Percentiles rank a stretch among this genome's conserved stretches.
Evolutionary conservation across 2,329 filamentous ascomycete species (phyloP).

Genomic region (Scopulariopsis brevicaulis): DNA sequence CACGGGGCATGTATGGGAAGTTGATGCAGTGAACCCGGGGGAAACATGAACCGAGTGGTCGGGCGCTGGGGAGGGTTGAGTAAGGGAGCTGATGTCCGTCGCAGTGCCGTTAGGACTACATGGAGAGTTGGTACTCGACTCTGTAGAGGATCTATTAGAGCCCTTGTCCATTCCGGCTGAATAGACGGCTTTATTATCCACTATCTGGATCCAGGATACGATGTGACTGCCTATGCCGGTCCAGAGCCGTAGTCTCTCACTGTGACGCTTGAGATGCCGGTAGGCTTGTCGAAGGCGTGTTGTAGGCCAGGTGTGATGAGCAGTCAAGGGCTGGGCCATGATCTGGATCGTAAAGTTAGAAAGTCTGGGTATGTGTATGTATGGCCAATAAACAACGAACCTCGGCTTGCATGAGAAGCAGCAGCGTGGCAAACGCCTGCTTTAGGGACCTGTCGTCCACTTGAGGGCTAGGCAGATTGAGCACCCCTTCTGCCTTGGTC

Average conservation of each 20-base stretch:
- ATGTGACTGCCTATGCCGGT: neutral
- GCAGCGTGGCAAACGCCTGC: neutral
- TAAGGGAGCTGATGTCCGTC: neutral
- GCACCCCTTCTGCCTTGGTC: neutral
- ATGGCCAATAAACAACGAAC: neutral
- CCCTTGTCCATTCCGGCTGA: neutral
- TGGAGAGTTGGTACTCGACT: neutral
- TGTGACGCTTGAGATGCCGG: neutral
- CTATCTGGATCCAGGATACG: neutral
- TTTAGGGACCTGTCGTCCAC: neutral
- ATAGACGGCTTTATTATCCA: neutral
- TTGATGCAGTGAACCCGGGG: neutral
- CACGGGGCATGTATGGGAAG: neutral
- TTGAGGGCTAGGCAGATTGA: neutral
- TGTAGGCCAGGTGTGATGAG: neutral
- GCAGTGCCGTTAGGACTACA: neutral
- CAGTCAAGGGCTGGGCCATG: neutral
- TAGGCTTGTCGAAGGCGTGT: neutral
- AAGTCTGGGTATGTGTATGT: neutral
- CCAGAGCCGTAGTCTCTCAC: neutral
- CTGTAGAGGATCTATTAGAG: neutral
- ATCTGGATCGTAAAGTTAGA: neutral
- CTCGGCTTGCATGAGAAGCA: neutral
- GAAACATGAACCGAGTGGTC: neutral
- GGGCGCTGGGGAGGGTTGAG: neutral